Evolutionary conservation across 208 protist species (phyloP), one percentile per base, ranked within the genome.

Genomic region (Crithidia mellificae): DNA sequence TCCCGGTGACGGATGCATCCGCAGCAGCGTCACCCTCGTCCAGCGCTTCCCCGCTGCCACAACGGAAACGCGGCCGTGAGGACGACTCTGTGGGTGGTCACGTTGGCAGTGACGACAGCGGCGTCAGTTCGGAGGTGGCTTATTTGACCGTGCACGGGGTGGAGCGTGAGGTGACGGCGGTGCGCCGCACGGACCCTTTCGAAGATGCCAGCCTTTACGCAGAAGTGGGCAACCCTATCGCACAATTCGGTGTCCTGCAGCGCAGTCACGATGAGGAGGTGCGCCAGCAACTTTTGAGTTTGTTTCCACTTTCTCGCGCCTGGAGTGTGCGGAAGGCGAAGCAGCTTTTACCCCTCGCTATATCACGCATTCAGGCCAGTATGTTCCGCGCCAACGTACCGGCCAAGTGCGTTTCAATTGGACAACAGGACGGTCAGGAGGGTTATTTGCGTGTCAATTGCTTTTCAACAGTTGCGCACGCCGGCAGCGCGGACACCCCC

Each of bases 141-240:
- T 68, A 34, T 19, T n/a, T 68, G 39, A 32, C 0, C 19, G 19
- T 30, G 3, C 25, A 49, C 25, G 20, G 11, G n/a, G 39, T 24
- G 34, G 19, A 29, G 15, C 22, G 12, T 3, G 36, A 9, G 4
- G 12, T 8, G 2, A 7, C 51, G 2, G 11, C 3, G 3, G 17
- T 19, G 0, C 51, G 22, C 0, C 1, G 8, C 3, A 17, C 8
- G 11, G 22, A 58, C 27, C 69, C 69, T 15, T 75, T 75, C 39
- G 52, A 59, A 3, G 44, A 68, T 24, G 69, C 69, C 0, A 44
- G 62, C 2, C 55, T 75, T 22, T 75, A 59, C 55, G 39, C 56
- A 12, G 43, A n/a, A 15, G 22, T n/a, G 0, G 41, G 32, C 22
- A 69, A 75, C 12, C 62, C 47, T 0, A 27, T 27, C 27, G 62